phyloP scores from a whole-genome alignment of 176 grass and related monocot genomes.

The Aegilops tauschii region DNA sequence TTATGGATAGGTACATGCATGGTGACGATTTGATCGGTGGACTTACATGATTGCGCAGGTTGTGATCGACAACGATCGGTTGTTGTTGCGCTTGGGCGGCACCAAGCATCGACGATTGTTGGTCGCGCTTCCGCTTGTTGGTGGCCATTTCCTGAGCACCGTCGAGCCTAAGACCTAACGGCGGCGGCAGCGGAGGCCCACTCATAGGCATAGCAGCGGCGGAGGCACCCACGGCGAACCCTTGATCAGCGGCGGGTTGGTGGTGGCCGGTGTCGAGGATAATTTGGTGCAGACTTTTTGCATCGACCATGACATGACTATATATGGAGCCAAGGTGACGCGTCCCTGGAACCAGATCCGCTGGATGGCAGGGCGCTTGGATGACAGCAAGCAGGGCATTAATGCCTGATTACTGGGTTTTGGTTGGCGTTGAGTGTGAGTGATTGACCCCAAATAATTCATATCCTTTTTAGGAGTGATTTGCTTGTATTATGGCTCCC shows the following conservation, averaged over 20 bases:
- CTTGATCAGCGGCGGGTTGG: neutral
- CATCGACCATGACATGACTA: slow-evolving; percentile 24
- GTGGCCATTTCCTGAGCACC: neutral
- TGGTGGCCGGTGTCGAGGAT: slow-evolving; percentile 17
- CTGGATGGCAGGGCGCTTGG: neutral
- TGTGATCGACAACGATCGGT: slow-evolving; percentile 44
- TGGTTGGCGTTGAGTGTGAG: neutral
- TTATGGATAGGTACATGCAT: too few species aligned
- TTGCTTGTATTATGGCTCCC: neutral
- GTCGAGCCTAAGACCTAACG: neutral
- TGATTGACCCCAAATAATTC: neutral
- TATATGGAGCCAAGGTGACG: slow-evolving; percentile 2
- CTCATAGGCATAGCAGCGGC: neutral
- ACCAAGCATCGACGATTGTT: neutral
- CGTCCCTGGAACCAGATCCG: neutral
- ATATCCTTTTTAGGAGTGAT: neutral
- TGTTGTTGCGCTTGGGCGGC: slow-evolving; percentile 40
- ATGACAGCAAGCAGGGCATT: slow-evolving; percentile 6
- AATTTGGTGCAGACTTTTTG: slow-evolving; percentile 31
- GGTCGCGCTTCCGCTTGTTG: slow-evolving; percentile 31
- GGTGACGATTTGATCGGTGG: neutral
- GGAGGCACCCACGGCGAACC: too few species aligned
- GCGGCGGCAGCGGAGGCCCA: too few species aligned
- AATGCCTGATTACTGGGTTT: neutral
- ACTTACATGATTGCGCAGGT: slow-evolving; percentile 62